phyloP scores from a whole-genome alignment of 306 rosid species.

The Abrus precatorius region DNA sequence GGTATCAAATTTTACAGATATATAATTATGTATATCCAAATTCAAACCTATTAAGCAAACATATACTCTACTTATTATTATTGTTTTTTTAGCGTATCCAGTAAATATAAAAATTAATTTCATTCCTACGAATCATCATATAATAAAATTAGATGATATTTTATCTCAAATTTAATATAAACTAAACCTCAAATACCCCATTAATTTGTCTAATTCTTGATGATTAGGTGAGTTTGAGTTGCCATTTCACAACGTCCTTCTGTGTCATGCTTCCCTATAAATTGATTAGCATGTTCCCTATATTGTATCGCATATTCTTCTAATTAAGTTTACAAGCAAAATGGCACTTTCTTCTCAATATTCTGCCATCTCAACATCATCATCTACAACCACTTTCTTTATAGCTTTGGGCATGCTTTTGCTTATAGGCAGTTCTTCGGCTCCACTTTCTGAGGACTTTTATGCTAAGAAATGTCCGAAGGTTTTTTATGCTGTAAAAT shows the following conservation, averaged over 20 bases:
- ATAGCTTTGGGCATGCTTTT: slow-evolving; percentile 50
- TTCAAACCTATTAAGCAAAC: no score
- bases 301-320: not conserved
- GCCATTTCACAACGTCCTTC: slow-evolving; percentile 32
- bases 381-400: not conserved
- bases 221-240: slow-evolving; percentile 48
- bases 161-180: no score
- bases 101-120: no score
- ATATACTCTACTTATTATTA: no score
- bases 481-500: slow-evolving; percentile 43
- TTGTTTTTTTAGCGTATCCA: no score
- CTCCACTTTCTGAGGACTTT: slow-evolving; percentile 63
- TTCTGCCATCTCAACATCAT: not conserved
- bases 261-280: not conserved
- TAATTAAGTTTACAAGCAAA: not conserved
- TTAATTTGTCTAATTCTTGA: slow-evolving; percentile 14
- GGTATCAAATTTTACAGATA: no score
- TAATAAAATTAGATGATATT: no score
- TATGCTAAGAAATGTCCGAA: slow-evolving; percentile 70
- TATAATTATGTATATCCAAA: no score
- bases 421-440: slow-evolving; percentile 52
- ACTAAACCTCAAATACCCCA: not conserved
- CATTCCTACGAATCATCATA: no score
- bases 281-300: not conserved
- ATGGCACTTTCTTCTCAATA: slow-evolving; percentile 51